Conservation (phyloP, 2,329 filamentous ascomycete genomes). For the Alternaria postmessia region DNA sequence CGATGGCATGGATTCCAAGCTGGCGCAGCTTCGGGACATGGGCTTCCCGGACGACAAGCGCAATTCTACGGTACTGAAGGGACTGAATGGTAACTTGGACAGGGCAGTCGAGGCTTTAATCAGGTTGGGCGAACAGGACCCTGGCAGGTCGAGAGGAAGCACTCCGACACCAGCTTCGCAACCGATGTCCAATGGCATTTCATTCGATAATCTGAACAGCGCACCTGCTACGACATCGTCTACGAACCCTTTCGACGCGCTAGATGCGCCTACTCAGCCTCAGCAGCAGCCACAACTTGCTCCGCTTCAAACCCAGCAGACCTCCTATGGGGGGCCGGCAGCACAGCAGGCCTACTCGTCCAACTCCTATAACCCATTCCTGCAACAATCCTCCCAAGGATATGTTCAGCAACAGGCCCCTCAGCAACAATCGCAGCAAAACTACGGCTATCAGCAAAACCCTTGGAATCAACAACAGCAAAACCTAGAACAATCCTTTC, state of each 20-base stretch:
- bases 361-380: slow-evolving; percentile 75
- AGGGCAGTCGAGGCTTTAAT: slow-evolving; percentile 85
- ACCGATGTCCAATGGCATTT: slow-evolving; percentile 58
- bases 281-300: slow-evolving; percentile 40
- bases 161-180: slow-evolving; percentile 58
- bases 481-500: slow-evolving; percentile 72
- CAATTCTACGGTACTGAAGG: slow-evolving; percentile 82
- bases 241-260: slow-evolving; percentile 56
- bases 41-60: slow-evolving; percentile 85
- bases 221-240: slow-evolving; percentile 33
- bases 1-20: slow-evolving; percentile 75
- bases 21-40: slow-evolving; percentile 84
- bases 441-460: slow-evolving; percentile 24
- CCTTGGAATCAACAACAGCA: slow-evolving; percentile 42
- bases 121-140: slow-evolving; percentile 72
- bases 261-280: slow-evolving; percentile 44
- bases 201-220: slow-evolving; percentile 51
- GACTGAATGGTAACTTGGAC: slow-evolving; percentile 84
- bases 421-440: slow-evolving; percentile 16
- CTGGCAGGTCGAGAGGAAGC: slow-evolving; percentile 54
- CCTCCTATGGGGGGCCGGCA: slow-evolving; percentile 29
- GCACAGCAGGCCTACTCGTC: slow-evolving; percentile 39
- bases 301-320: slow-evolving; percentile 44
- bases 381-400: slow-evolving; percentile 50
- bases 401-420: slow-evolving; percentile 36